Evolutionary conservation across 805 yeast genomes (phyloP).

Genomic region (Groenewaldozyma salmanticensis): DNA sequence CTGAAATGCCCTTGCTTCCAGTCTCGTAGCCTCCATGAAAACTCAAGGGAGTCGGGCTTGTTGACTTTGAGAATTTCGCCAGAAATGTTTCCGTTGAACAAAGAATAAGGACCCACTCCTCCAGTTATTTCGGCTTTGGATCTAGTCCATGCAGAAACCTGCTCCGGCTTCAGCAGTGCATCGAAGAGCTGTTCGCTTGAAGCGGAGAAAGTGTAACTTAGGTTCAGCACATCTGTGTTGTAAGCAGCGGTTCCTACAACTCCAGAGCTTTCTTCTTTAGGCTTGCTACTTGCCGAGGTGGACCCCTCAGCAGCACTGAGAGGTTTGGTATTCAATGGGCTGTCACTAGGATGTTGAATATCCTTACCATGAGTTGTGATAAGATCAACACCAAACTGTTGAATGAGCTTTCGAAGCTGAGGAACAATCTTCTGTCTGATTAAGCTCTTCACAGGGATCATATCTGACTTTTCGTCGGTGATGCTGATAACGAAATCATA

Average conservation of each 20-base stretch:
- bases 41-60: conserved; percentile 49
- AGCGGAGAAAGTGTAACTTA: conserved; percentile 76
- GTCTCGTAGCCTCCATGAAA: conserved; percentile 78
- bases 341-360: conserved; percentile 56
- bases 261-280: conserved; percentile 1
- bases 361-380: conserved; percentile 69
- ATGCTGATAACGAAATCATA: conserved; percentile 74
- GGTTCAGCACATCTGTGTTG: conserved; percentile 70
- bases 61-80: conserved; percentile 58
- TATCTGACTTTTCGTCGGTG: conserved; percentile 38
- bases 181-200: conserved; percentile 76
- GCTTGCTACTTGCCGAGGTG: conserved; percentile 2
- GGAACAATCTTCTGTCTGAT: conserved; percentile 59
- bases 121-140: conserved; percentile 49
- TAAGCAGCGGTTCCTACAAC: conserved; percentile 38
- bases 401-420: conserved; percentile 48
- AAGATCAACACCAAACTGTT: conserved; percentile 67
- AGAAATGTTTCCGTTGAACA: conserved; percentile 81
- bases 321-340: neutral
- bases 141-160: conserved; percentile 89
- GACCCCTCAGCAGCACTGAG: conserved; percentile 1
- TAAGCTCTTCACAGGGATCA: conserved; percentile 38
- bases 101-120: conserved; percentile 50
- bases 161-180: conserved; percentile 64
- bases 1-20: conserved; percentile 89